Percentiles rank a stretch among this genome's conserved stretches.
Conservation (phyloP, 805 yeast genomes). For the Lipomyces yamanashiensis region DNA sequence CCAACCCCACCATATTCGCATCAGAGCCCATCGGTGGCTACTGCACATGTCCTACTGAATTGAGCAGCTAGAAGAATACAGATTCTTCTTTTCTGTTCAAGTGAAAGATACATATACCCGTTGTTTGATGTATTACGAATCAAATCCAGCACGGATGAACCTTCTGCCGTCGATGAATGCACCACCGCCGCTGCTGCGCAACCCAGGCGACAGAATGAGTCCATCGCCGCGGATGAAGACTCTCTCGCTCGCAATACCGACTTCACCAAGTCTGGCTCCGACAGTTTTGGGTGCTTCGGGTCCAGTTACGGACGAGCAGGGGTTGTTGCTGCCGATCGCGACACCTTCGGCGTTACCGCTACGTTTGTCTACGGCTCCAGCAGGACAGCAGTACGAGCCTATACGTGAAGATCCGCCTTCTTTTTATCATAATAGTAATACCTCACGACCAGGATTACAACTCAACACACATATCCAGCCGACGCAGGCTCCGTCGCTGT, state of each 20-base stretch:
- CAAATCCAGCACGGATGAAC: neutral
- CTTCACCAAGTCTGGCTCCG: constrained; percentile 16
- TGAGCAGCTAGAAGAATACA: neutral
- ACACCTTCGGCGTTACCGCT: neutral
- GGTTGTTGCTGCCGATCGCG: constrained; percentile 1
- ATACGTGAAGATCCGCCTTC: constrained; percentile 10
- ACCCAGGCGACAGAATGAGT: constrained; percentile 14
- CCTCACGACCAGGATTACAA: neutral
- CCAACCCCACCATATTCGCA: too few species aligned
- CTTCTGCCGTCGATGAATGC: neutral
- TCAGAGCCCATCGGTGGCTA: too few species aligned
- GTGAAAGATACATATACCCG: too few species aligned
- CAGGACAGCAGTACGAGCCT: neutral
- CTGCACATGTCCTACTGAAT: too few species aligned
- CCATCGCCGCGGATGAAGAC: constrained; percentile 30
- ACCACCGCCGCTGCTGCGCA: constrained; percentile 30
- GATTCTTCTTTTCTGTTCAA: too few species aligned
- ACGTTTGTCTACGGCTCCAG: neutral
- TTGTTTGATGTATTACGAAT: constrained; percentile 1
- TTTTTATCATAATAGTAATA: neutral
- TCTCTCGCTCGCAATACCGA: constrained; percentile 31
- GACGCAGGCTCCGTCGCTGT: neutral
- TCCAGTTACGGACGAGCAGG: constrained; percentile 1
- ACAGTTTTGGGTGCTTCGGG: neutral
- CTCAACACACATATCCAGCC: constrained; percentile 3